Percentiles rank a stretch among this genome's conserved stretches.
Evolutionary conservation across 208 protist genomes (phyloP).

Genomic region (Novymonas esmeraldas): DNA sequence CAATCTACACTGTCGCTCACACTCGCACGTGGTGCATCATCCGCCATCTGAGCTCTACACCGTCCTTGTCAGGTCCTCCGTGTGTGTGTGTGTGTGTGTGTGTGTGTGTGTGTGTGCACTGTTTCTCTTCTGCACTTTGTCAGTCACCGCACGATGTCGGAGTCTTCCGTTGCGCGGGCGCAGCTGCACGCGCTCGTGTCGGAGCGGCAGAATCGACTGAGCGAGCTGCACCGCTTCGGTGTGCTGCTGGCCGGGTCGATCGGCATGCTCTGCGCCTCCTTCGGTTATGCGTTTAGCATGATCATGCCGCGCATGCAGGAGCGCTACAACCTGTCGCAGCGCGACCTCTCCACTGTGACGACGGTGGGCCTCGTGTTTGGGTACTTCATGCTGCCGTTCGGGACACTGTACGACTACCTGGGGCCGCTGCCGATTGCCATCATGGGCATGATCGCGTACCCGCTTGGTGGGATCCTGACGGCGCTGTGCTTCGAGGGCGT

Average conservation of each 20-base stretch:
- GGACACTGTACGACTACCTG: conserved; percentile 55
- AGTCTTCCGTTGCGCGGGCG: background rate
- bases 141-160: background rate
- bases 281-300: conserved; percentile 60
- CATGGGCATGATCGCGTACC: conserved; percentile 30
- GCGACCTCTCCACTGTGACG: conserved; percentile 57
- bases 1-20: background rate
- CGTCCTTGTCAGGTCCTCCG: too few species aligned
- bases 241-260: conserved; percentile 42
- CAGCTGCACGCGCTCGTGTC: background rate
- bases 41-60: too few species aligned
- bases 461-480: conserved; percentile 30
- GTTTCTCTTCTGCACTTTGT: background rate
- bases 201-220: conserved; percentile 22
- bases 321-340: conserved; percentile 54
- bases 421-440: conserved; percentile 44
- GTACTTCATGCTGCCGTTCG: conserved; percentile 48
- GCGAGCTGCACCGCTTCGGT: conserved; percentile 40
- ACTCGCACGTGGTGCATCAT: background rate
- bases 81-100: conserved; percentile 1
- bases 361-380: conserved; percentile 43
- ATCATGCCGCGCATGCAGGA: conserved; percentile 43
- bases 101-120: background rate
- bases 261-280: conserved; percentile 47
- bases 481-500: conserved; percentile 47